phyloP scores from a whole-genome alignment of 129 eudicot species.

The Glebionis coronaria region DNA sequence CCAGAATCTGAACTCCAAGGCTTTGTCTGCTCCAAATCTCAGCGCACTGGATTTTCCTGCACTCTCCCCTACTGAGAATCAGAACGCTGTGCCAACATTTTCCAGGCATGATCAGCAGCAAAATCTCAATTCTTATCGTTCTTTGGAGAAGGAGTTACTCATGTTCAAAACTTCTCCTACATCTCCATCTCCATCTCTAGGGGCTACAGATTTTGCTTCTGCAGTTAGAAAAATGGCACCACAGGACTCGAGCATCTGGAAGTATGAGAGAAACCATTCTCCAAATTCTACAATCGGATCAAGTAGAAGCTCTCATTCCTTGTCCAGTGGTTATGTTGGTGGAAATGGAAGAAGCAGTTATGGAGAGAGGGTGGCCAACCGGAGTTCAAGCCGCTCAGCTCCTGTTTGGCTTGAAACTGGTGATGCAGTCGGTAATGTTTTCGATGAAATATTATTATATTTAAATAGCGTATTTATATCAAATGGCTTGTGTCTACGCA shows the following conservation, averaged over 20 bases:
- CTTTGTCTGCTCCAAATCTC: constrained; percentile 63
- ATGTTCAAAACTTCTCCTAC: constrained; percentile 47
- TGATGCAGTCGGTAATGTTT: constrained; percentile 72
- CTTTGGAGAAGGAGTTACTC: constrained; percentile 49
- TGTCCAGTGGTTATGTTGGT: constrained; percentile 47
- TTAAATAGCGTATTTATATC: constrained; percentile 2
- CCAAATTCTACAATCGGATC: constrained; percentile 57
- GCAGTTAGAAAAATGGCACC: constrained; percentile 75
- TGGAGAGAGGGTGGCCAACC: constrained; percentile 45
- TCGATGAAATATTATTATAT: constrained; percentile 12
- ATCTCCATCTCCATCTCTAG: constrained; percentile 46
- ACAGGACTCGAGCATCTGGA: constrained; percentile 62
- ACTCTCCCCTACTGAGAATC: constrained; percentile 41
- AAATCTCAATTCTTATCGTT: constrained; percentile 37
- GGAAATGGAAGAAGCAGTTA: constrained; percentile 42
- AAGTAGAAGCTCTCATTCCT: constrained; percentile 53
- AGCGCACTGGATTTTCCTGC: constrained; percentile 56
- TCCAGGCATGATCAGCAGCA: constrained; percentile 46
- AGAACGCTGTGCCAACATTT: constrained; percentile 37
- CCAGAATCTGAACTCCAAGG: constrained; percentile 47
- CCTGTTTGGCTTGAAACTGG: constrained; percentile 89
- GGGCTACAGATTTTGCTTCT: constrained; percentile 79
- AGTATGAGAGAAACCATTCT: constrained; percentile 54
- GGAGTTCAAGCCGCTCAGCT: constrained; percentile 47
- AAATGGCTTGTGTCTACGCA: constrained; percentile 29